Conservation (phyloP, 2,329 filamentous ascomycete species). For the Cordyceps farinosa region DNA sequence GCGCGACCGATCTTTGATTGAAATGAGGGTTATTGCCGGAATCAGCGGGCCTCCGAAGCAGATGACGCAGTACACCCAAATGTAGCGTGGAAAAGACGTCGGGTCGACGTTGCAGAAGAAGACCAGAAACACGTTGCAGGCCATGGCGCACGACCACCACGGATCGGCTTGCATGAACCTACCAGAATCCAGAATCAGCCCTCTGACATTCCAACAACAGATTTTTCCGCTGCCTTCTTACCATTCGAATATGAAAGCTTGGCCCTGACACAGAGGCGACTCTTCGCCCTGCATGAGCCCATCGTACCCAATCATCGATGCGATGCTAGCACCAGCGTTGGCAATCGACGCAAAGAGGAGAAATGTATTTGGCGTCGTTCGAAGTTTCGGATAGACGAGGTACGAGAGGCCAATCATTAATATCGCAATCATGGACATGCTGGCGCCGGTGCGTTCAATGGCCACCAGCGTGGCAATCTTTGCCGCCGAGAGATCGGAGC, state of each 20-base stretch:
- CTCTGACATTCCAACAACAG: neutral
- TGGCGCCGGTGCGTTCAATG: constrained; percentile 52
- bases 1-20: constrained; percentile 42
- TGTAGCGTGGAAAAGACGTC: constrained; percentile 63
- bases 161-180: constrained; percentile 76
- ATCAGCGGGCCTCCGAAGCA: constrained; percentile 70
- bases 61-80: constrained; percentile 64
- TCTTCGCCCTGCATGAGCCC: constrained; percentile 53
- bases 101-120: constrained; percentile 56
- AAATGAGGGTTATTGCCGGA: constrained; percentile 63
- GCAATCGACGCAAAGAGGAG: constrained; percentile 36
- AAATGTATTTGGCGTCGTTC: constrained; percentile 55
- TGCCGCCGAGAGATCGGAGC: constrained; percentile 28
- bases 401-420: constrained; percentile 48
- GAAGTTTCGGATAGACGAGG: constrained; percentile 46
- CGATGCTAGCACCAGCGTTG: constrained; percentile 53
- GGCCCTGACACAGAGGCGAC: constrained; percentile 58
- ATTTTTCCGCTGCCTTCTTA: constrained; percentile 37
- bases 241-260: constrained; percentile 63
- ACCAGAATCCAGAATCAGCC: neutral
- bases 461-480: constrained; percentile 45
- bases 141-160: constrained; percentile 78
- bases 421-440: constrained; percentile 51
- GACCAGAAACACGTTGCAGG: constrained; percentile 72
- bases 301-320: constrained; percentile 67